Evolutionary conservation across 495 filamentous ascomycete species (phyloP).

Genomic region (Penicillium antarcticum): DNA sequence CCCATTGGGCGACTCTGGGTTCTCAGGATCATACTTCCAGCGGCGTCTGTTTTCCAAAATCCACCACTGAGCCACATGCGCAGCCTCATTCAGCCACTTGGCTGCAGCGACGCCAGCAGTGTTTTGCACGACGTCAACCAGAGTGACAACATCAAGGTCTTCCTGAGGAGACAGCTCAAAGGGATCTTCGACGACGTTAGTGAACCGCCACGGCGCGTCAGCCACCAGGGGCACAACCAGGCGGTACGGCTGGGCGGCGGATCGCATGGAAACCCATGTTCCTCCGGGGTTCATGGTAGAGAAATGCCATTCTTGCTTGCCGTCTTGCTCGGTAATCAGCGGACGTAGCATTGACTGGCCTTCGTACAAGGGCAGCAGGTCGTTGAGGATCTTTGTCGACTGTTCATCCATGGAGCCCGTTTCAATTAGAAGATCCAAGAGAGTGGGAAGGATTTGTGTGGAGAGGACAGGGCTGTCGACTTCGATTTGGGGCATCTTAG

Average conservation of each 20-base stretch:
- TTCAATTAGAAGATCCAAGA: constrained; percentile 39
- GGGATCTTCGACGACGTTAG: constrained; percentile 28
- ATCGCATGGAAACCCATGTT: constrained; percentile 30
- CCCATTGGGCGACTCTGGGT: background rate
- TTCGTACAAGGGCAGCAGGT: constrained; percentile 37
- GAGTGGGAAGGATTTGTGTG: constrained; percentile 37
- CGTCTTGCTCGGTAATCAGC: constrained; percentile 12
- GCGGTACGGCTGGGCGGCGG: constrained; percentile 30
- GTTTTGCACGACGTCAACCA: constrained; percentile 20
- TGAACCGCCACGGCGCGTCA: constrained; percentile 32
- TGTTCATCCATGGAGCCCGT: constrained; percentile 28
- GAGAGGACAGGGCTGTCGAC: constrained; percentile 29
- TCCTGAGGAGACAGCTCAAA: constrained; percentile 18
- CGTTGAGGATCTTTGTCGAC: constrained; percentile 18
- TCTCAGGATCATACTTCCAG: constrained; percentile 13
- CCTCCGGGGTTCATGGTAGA: constrained; percentile 41
- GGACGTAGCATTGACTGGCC: constrained; percentile 38
- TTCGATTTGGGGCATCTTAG: constrained; percentile 33
- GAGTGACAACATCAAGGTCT: constrained; percentile 16
- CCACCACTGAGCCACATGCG: constrained; percentile 34
- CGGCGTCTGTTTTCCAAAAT: constrained; percentile 25
- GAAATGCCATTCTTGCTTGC: constrained; percentile 36
- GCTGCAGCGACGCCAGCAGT: constrained; percentile 23
- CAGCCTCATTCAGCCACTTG: constrained; percentile 34
- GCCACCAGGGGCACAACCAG: constrained; percentile 36